phyloP scores from a whole-genome alignment of 352 stramenopile species.

The Pythium scleroteichum region DNA sequence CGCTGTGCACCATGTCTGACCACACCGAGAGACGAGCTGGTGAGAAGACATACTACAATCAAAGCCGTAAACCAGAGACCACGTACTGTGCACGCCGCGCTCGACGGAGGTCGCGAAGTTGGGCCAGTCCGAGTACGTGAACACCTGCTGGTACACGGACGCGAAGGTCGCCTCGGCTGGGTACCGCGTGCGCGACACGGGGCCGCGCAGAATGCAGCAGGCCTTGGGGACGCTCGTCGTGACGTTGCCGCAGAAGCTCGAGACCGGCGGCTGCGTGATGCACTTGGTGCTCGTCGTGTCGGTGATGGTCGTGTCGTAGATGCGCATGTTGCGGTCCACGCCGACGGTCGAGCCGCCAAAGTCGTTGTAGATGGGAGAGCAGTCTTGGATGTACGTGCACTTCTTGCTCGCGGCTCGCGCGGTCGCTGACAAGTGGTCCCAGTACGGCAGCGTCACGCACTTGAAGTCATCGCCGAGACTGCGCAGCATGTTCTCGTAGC shows the following conservation, averaged over 20 bases:
- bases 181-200: slow-evolving; percentile 1
- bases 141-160: slow-evolving; percentile 32
- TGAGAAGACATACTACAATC: neutral
- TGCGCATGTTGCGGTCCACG: slow-evolving; percentile 2
- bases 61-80: neutral
- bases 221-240: slow-evolving; percentile 12
- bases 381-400: slow-evolving; percentile 27
- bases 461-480: slow-evolving; percentile 24
- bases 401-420: neutral
- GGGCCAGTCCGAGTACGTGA: slow-evolving; percentile 15
- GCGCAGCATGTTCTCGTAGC: slow-evolving; percentile 45
- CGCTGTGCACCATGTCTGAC: slow-evolving; percentile 26
- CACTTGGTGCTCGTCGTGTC: slow-evolving; percentile 8
- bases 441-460: slow-evolving; percentile 36
- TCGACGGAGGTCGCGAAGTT: slow-evolving; percentile 17
- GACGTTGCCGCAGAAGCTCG: slow-evolving; percentile 27
- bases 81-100: slow-evolving; percentile 30
- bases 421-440: slow-evolving; percentile 27
- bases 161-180: slow-evolving; percentile 17
- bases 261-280: slow-evolving; percentile 13
- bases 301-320: slow-evolving; percentile 14
- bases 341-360: slow-evolving; percentile 24
- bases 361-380: slow-evolving; percentile 26
- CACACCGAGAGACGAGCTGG: neutral
- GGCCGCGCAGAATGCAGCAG: slow-evolving; percentile 21